Evolutionary conservation across 2,329 filamentous ascomycete genomes (phyloP).

Genomic region (Parastagonospora avenae): DNA sequence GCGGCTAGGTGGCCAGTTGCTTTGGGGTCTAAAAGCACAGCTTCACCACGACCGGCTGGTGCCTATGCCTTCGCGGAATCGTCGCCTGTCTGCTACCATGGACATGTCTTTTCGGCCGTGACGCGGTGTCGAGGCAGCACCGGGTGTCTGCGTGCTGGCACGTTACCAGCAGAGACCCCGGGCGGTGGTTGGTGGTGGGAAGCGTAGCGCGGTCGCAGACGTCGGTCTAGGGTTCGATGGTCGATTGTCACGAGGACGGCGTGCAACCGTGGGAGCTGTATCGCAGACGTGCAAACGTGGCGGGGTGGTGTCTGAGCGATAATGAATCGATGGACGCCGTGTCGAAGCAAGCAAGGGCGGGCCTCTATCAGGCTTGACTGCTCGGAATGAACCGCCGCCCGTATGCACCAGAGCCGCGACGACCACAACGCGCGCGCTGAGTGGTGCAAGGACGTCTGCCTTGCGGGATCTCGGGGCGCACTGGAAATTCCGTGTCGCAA

Average conservation of each 20-base stretch:
- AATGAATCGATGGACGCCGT: neutral
- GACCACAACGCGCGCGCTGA: neutral
- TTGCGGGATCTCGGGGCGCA: conserved; percentile 10
- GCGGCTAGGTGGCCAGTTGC: too few relatives aligned
- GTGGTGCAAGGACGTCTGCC: conserved; percentile 1
- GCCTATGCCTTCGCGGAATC: conserved; percentile 52
- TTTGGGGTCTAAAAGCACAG: conserved; percentile 19
- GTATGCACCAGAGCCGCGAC: conserved; percentile 18
- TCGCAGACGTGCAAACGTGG: conserved; percentile 5
- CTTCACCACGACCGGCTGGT: conserved; percentile 47
- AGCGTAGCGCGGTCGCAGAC: conserved; percentile 9
- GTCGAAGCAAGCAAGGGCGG: conserved; percentile 16
- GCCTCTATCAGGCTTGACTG: conserved; percentile 7
- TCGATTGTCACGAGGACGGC: neutral
- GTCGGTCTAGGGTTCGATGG: conserved; percentile 4
- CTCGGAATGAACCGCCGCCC: conserved; percentile 17
- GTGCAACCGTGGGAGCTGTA: conserved; percentile 6
- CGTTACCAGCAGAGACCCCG: conserved; percentile 38
- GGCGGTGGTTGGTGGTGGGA: conserved; percentile 5
- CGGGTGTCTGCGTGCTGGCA: conserved; percentile 28
- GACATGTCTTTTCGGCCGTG: conserved; percentile 42
- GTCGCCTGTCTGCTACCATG: conserved; percentile 43
- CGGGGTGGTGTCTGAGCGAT: conserved; percentile 10
- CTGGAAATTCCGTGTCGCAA: conserved; percentile 11
- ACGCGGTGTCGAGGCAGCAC: conserved; percentile 12